These are phyloP conservation scores for Globisporangium spinosum DNA, from an alignment of 352 stramenopile species.

Conservation along the genomic window DNA sequence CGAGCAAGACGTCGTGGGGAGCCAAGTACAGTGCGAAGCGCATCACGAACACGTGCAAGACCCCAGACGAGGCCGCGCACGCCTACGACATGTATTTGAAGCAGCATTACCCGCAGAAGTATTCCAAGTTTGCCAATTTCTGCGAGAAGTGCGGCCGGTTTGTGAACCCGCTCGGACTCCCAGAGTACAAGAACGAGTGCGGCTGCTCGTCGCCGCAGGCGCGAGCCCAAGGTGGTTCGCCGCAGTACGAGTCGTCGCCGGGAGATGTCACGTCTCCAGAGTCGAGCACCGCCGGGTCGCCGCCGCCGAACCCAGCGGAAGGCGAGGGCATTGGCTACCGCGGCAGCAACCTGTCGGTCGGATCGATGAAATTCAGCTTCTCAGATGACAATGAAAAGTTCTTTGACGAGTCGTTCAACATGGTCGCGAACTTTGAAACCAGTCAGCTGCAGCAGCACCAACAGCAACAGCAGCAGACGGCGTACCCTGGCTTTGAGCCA, in stretches of 20 bases:
- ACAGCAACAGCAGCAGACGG: conserved; percentile 17
- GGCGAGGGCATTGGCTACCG: conserved; percentile 37
- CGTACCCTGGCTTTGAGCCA: conserved; percentile 17
- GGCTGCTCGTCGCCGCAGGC: conserved; percentile 32
- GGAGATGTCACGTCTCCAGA: conserved; percentile 20
- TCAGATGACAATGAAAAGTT: conserved; percentile 63
- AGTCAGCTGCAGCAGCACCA: conserved; percentile 22
- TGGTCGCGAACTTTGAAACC: conserved; percentile 28
- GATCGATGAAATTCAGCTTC: conserved; percentile 73
- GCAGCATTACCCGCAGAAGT: conserved; percentile 77
- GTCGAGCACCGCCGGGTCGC: conserved; percentile 13
- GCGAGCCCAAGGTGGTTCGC: conserved; percentile 13
- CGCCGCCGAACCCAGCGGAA: conserved; percentile 29
- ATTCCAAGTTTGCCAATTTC: conserved; percentile 86
- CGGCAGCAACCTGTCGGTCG: conserved; percentile 62
- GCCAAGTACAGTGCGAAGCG: conserved; percentile 87
- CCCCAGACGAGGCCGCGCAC: conserved; percentile 75
- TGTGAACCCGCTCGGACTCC: conserved; percentile 73
- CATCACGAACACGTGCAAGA: conserved; percentile 88
- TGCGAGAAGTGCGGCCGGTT: conserved; percentile 77
- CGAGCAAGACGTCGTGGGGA: conserved; percentile 86
- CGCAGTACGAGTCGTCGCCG: conserved; percentile 22
- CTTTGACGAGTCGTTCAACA: conserved; percentile 52
- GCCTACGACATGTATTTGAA: conserved; percentile 85
- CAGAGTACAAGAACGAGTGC: conserved; percentile 75